Base-by-base conservation (phyloP, 768 basidiomycete species). In the Leccinum longicurvipes region DNA sequence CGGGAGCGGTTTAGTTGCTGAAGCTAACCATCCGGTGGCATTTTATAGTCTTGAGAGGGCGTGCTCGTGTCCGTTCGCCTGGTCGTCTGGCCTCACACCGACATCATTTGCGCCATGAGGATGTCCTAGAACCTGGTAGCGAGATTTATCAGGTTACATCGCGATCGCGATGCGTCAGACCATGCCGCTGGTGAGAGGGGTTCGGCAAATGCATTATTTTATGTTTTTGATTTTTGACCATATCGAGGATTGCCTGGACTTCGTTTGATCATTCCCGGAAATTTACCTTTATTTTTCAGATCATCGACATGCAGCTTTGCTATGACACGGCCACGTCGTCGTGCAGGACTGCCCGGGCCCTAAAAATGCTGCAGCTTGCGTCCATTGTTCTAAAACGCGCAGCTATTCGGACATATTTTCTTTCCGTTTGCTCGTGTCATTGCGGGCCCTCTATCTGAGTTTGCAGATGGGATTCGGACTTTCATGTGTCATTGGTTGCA, bases 401-500 rank as follows among this genome's bases (percentile, higher is more conserved):
- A 51, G 47, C 48, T 27, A 44, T 46, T 46, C 29, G 54, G 46
- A 55, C 44, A 23, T 42, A 51, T 47, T 41, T 56, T 32, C 49
- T 50, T 58, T 49, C 39, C 41, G 55, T 47, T 52, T 51, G 34
- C 51, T 50, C 47, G 56, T 50, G 42, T 56, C 47, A 45, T 53
- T 52, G 59, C 51, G 50, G 55, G 24, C 58, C 51, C 54, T 57
- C 55, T 61, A 56, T 61, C 63, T 70, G 68, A 68, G 68, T 67
- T 68, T 70, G 32, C 66, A 62, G 59, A 47, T 47, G 50, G 50
- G 41, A 52, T 68, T 70, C 68, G 67, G 67, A 68, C 68, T 68
- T 68, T 68, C 63, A 66, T 65, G 58, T 65, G 66, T 68, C 60
- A 57, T 57, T 65, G 58, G 58, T 66, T 62, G 47, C 56, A 56